Evolutionary conservation across 2,329 filamentous ascomycete genomes (phyloP), one percentile per base, ranked within the genome.

Genomic region (Cucurbitaria berberidis): DNA sequence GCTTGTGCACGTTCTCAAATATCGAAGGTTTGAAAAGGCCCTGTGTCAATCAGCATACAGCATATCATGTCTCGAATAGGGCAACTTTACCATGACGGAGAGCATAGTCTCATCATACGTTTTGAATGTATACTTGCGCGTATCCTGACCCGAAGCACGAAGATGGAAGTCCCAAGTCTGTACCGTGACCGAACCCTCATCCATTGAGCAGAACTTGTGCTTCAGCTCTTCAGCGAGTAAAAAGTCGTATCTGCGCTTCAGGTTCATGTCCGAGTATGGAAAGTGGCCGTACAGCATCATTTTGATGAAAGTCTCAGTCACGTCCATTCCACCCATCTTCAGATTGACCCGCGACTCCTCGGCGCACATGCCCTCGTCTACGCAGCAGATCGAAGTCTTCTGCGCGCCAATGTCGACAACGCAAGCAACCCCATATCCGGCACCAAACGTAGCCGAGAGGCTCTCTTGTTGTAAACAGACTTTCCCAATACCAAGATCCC

Each of bases 251-350:
- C 95, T 86, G 48, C 92, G 85, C 73, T 86, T 88, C 24, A 99
- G 81, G 70, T 99, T 96, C 77, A 99, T 96, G 18, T 97, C 93
- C 42, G 89, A 84, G 73, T 99, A 99, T 5, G 96, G 93, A 66
- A 99, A 97, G 67, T 95, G 89, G 73, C 97, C 93, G 75, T 89
- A 92, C 2, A 99, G 85, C 89, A 98, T 92, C 93, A 98, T 98
- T 77, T 95, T 96, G 73, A 96, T 84, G 68, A 99, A 97, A 0
- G 91, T 90, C 66, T 96, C 91, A 0, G 95, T 98, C 32, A 98
- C 89, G 74, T 99, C 95, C 66, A 84, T 87, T 1, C 95, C 95
- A 45, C 95, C 95, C 67, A 89, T 96, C 74, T 99, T 98, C 60
- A 99, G 79, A 73, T 98, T 98, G 71, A 99, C 86, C 15, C 95